A percentile compares a stretch with the other conserved stretches of the same genome.
Evolutionary conservation across 495 filamentous ascomycete genomes (phyloP).

Genomic region (Trichoderma gamsii): DNA sequence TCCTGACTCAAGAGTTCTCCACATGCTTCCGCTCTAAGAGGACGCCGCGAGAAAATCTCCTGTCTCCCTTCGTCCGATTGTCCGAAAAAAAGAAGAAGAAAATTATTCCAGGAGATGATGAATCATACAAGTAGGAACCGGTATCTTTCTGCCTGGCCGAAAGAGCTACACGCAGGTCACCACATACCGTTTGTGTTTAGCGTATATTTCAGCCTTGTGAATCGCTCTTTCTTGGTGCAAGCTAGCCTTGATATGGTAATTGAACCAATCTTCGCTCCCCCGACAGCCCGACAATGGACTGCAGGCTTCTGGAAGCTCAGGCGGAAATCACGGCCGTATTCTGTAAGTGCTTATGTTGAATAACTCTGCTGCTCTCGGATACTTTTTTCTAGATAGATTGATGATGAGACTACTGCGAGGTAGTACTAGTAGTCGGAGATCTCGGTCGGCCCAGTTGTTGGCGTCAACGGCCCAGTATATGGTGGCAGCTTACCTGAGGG

Average conservation of each 20-base stretch:
- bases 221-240: neutral
- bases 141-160: neutral
- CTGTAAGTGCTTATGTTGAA: neutral
- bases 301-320: slow-evolving; percentile 5
- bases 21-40: neutral
- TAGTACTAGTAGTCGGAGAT: neutral
- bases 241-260: neutral
- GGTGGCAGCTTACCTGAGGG: neutral
- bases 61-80: slow-evolving; percentile 2
- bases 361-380: neutral
- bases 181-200: neutral
- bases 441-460: neutral
- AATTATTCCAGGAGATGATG: neutral
- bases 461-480: neutral
- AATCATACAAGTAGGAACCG: neutral
- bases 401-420: neutral
- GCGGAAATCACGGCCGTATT: neutral
- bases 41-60: neutral
- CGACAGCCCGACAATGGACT: neutral
- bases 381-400: neutral
- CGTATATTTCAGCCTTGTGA: neutral
- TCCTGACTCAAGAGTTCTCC: slow-evolving; percentile 1
- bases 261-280: neutral
- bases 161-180: neutral
- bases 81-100: neutral